phyloP scores from a whole-genome alignment of 352 stramenopile genomes.

The Phytophthora lateralis region DNA sequence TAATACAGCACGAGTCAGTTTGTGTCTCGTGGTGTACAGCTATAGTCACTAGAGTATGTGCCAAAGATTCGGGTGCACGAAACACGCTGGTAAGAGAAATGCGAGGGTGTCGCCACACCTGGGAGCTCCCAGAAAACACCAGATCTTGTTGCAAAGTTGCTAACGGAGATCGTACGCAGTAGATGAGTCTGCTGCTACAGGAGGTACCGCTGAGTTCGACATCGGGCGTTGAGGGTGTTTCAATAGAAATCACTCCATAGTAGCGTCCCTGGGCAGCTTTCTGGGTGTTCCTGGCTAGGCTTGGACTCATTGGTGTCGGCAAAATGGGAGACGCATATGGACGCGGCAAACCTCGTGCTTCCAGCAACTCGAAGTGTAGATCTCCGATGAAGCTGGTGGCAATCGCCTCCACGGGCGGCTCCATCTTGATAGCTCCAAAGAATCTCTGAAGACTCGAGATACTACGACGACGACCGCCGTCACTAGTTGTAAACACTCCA shows the following conservation, averaged over 20 bases:
- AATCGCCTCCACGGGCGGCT: conserved; percentile 28
- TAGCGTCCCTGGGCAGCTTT: conserved; percentile 9
- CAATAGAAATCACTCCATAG: conserved; percentile 36
- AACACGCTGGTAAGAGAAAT: conserved; percentile 48
- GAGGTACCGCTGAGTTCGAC: conserved; percentile 2
- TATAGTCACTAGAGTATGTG: conserved; percentile 47
- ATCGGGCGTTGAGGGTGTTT: conserved; percentile 31
- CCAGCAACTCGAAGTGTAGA: conserved; percentile 63
- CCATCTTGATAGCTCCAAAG: conserved; percentile 28
- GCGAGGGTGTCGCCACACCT: conserved; percentile 51
- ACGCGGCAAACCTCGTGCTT: conserved; percentile 38
- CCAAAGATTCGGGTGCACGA: conserved; percentile 50
- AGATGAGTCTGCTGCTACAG: conserved; percentile 35
- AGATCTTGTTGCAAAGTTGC: conserved; percentile 57
- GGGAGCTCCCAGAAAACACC: conserved; percentile 45
- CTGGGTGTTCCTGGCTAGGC: background rate
- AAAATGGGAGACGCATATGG: background rate
- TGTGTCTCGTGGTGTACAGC: conserved; percentile 51
- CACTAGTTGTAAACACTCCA: conserved; percentile 55
- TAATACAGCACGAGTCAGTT: conserved; percentile 38
- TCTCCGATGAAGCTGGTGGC: conserved; percentile 59
- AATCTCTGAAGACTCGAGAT: conserved; percentile 35
- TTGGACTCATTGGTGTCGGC: background rate
- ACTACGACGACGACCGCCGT: conserved; percentile 16
- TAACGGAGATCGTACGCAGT: conserved; percentile 48